phyloP scores from a whole-genome alignment of 805 yeast species.

The Ogataea neopini region DNA sequence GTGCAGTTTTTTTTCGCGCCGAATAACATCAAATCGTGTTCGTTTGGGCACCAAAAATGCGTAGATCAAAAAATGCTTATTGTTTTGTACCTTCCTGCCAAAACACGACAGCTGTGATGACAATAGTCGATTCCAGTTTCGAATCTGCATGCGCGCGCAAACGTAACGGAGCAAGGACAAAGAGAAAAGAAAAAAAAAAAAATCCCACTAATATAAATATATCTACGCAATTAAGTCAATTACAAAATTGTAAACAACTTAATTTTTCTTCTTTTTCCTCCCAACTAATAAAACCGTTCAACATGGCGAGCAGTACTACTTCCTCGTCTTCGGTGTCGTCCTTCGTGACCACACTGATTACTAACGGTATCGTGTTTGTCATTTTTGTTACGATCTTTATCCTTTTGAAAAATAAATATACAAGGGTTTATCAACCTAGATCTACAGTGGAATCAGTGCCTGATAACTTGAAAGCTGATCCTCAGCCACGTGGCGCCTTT shows the following conservation, averaged over 20 bases:
- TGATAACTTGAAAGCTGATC: constrained; percentile 43
- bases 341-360: constrained; percentile 48
- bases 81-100: constrained; percentile 2
- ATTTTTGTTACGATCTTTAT: constrained; percentile 44
- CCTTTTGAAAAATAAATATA: constrained; percentile 42
- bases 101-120: background rate
- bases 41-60: background rate
- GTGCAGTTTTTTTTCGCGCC: constrained; percentile 7
- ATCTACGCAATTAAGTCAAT: too few relatives aligned
- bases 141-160: constrained; percentile 7
- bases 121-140: constrained; percentile 1
- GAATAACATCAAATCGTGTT: background rate
- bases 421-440: constrained; percentile 56
- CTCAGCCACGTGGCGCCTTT: constrained; percentile 45
- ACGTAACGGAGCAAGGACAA: constrained; percentile 3
- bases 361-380: constrained; percentile 43
- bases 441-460: constrained; percentile 47
- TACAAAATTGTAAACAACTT: background rate
- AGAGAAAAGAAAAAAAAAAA: background rate
- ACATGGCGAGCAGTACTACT: background rate
- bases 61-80: background rate
- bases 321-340: constrained; percentile 45
- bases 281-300: background rate
- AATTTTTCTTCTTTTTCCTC: background rate
- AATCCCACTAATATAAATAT: background rate